A percentile compares a stretch with the other conserved stretches of the same genome.
These are phyloP conservation scores for Candida tallmaniae DNA, from an alignment of 805 yeast genomes.

Conservation along the genomic window DNA sequence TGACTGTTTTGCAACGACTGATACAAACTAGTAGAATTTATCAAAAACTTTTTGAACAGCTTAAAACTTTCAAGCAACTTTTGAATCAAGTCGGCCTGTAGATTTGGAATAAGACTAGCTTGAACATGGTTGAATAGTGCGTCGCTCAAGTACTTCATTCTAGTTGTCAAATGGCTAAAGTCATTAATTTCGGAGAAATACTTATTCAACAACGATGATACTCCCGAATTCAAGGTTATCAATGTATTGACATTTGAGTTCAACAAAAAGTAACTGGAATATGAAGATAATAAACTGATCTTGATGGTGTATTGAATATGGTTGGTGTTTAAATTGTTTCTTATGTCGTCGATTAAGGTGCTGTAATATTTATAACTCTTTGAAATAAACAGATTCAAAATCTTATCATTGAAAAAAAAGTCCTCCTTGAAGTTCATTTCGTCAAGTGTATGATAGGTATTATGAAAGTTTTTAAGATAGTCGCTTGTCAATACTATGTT, in stretches of 20 bases:
- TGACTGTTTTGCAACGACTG: slow-evolving; percentile 10
- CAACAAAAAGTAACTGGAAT: slow-evolving; percentile 30
- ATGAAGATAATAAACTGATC: slow-evolving; percentile 30
- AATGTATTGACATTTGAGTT: slow-evolving; percentile 29
- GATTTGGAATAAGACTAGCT: slow-evolving; percentile 28
- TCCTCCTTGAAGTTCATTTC: slow-evolving; percentile 7
- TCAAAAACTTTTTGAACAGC: slow-evolving; percentile 21
- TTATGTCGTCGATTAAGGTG: slow-evolving; percentile 26
- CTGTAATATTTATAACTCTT: slow-evolving; percentile 34
- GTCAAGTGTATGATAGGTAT: slow-evolving; percentile 11
- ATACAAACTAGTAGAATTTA: slow-evolving; percentile 12
- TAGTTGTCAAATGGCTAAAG: slow-evolving; percentile 6
- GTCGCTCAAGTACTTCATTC: slow-evolving; percentile 8
- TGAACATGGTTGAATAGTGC: slow-evolving; percentile 8
- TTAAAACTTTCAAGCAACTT: slow-evolving; percentile 22
- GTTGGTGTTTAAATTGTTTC: slow-evolving; percentile 25
- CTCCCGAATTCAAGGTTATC: slow-evolving; percentile 30
- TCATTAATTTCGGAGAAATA: slow-evolving; percentile 18
- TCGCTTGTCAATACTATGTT: slow-evolving; percentile 12
- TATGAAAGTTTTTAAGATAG: slow-evolving; percentile 13
- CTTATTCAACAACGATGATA: slow-evolving; percentile 26
- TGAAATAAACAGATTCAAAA: slow-evolving; percentile 24
- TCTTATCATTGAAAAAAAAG: slow-evolving; percentile 22
- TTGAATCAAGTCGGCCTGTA: slow-evolving; percentile 24
- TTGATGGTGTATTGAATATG: slow-evolving; percentile 34